Evolutionary conservation across 2,329 filamentous ascomycete genomes (phyloP), one percentile per base, ranked within the genome.

Genomic region (Colletotrichum ledebouriae): DNA sequence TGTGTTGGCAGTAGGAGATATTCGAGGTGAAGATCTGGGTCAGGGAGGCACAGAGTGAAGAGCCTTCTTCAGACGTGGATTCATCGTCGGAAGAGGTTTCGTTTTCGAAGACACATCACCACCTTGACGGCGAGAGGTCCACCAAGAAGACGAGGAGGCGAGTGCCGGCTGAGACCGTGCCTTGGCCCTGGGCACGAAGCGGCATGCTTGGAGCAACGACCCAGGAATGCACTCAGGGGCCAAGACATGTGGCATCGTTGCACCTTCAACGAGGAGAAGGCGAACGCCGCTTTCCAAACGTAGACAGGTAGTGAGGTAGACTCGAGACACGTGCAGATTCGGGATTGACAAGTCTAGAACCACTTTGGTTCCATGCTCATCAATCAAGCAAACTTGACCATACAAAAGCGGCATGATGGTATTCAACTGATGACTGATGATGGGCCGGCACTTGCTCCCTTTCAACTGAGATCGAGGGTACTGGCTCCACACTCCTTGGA

Each of bases 231-330:
- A 9, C 1, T 56, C 34, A 57, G 42, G 58, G 47, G 59, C 50
- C 34, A 63, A 50, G 58, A 57, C 34, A 63, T 52, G 63, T 57
- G 58, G 33, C 33, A 39, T 46, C 29, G 52, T 63, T 34, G 59
- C 63, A 56, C n/a, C 22, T 33, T 66, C 57, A 46, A 65, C 63
- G 49, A 49, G 20, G 42, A 46, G 29, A 25, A 25, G 13, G 15
- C 11, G 11, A 20, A 22, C 22, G 20, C 12, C 15, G 41, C 56
- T 37, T 25, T 34, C 29, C 25, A 29, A 29, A 29, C 4, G 25
- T 6, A 29, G 25, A 29, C 25, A 29, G 25, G 25, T 29, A 6
- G 25, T 6, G 1, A 29, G 25, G 25, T 29, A 29, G n/a, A 25
- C 29, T 22, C 49, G 29, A 62, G 41, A 62, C 59, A 62, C 59